Evolutionary conservation across 306 rosid genomes (phyloP).

Genomic region (Dalbergia oliveri): DNA sequence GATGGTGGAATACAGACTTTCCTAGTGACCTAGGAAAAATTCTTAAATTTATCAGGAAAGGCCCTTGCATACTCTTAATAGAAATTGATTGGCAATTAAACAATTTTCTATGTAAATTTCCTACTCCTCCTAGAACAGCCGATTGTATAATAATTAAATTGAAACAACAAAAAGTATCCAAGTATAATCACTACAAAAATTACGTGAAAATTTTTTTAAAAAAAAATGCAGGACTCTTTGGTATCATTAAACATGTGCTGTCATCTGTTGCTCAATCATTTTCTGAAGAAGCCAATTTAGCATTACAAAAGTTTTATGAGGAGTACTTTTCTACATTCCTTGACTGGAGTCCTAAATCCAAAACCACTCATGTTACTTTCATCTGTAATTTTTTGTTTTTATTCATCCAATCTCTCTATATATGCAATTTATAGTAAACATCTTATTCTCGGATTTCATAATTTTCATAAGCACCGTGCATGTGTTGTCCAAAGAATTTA

Average conservation of each 20-base stretch:
- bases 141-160: neutral
- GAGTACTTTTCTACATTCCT: conserved; percentile 17
- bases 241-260: neutral
- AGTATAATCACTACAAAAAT: neutral
- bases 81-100: conserved; percentile 23
- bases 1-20: neutral
- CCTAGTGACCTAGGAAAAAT: neutral
- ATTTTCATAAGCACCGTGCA: conserved; percentile 17
- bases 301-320: conserved; percentile 2
- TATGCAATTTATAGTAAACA: conserved; percentile 8
- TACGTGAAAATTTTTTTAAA: neutral
- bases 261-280: conserved; percentile 30
- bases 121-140: neutral
- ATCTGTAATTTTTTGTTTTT: conserved; percentile 10
- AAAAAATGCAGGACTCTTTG: neutral
- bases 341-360: conserved; percentile 28
- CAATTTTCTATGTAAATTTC: neutral
- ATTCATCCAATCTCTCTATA: conserved; percentile 18
- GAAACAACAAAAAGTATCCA: too few relatives aligned
- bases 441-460: neutral
- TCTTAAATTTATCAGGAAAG: neutral
- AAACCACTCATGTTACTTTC: conserved; percentile 5
- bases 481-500: neutral
- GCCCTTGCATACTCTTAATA: conserved; percentile 21
- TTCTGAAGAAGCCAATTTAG: neutral